Base-by-base conservation (phyloP, 1,284 basidiomycete species). In the Puccinia hordei region DNA sequence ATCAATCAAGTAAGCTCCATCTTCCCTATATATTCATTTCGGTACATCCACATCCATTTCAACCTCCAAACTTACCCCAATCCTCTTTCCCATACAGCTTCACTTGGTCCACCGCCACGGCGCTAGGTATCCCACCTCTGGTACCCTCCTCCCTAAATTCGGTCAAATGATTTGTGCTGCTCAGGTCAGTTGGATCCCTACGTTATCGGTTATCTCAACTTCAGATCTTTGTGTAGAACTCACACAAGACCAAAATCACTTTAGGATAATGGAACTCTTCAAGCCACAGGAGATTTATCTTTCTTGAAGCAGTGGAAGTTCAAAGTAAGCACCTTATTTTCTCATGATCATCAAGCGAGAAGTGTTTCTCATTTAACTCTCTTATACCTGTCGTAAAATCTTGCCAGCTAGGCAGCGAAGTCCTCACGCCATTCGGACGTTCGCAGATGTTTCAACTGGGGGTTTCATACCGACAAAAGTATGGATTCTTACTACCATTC, bases 361-460 rank as follows among this genome's bases (percentile, higher is more conserved):
- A 22, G 51, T 44, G 24, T 27, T 51, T n/a, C 38, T 19, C n/a
- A 33, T 66, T 66, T 5, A 15, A 22, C 41, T 49, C 38, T 51
- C 3, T 51, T 8, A 13, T 12, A 10, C 1, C 49, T 68, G 4
- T 2, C 30, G 30, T 57, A 24, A 12, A 22, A 24, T 46, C 57
- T 44, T 53, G 1, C 59, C 10, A 69, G 53, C 44, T 89, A 5
- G 88, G 88, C 22, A 85, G 86, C 0, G 88, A 88, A 82, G 82
- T 88, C 10, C 84, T 89, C 27, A 87, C 87, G 0, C 87, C 88
- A 0, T 87, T 88, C 71, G 88, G 88, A 4, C 82, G 87, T 19
- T 84, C 85, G 66, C 87, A 88, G 84, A 85, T 86, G 24, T 86
- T 79, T 27, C 66, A 79, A 15, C 55, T 79, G 19, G 75, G 75